Evolutionary conservation across 768 basidiomycete genomes (phyloP).

Genomic region (Lentinus brumalis): DNA sequence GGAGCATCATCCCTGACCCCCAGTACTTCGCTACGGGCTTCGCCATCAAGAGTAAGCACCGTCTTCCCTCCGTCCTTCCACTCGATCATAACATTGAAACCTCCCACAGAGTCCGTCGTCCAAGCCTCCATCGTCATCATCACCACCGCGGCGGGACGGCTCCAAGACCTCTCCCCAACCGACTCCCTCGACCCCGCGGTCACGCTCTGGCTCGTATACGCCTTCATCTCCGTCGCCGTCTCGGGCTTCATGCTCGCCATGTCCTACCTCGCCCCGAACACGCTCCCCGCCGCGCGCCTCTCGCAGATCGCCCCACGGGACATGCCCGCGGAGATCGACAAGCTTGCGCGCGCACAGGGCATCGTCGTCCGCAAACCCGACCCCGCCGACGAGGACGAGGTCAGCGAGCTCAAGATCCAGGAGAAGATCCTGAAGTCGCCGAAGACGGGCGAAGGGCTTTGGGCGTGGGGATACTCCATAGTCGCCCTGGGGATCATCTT

Average conservation of each 20-base stretch:
- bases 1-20: constrained; percentile 44
- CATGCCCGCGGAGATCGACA: constrained; percentile 33
- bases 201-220: constrained; percentile 43
- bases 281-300: constrained; percentile 41
- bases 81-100: background rate
- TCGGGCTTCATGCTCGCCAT: constrained; percentile 36
- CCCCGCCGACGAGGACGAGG: constrained; percentile 21
- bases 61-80: background rate
- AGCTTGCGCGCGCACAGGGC: constrained; percentile 27
- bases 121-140: constrained; percentile 47
- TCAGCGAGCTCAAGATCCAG: constrained; percentile 26
- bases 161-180: constrained; percentile 39
- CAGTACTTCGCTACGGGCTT: constrained; percentile 44
- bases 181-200: constrained; percentile 40
- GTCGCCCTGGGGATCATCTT: constrained; percentile 33
- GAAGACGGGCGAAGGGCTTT: constrained; percentile 1
- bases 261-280: constrained; percentile 29
- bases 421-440: constrained; percentile 37
- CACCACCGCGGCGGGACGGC: constrained; percentile 42
- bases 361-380: constrained; percentile 15
- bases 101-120: constrained; percentile 39
- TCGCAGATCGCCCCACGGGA: constrained; percentile 37
- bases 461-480: constrained; percentile 27
- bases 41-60: constrained; percentile 41
- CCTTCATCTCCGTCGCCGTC: constrained; percentile 38